Evolutionary conservation across 495 filamentous ascomycete species (phyloP).

Genomic region (Talaromyces trachyspermus): DNA sequence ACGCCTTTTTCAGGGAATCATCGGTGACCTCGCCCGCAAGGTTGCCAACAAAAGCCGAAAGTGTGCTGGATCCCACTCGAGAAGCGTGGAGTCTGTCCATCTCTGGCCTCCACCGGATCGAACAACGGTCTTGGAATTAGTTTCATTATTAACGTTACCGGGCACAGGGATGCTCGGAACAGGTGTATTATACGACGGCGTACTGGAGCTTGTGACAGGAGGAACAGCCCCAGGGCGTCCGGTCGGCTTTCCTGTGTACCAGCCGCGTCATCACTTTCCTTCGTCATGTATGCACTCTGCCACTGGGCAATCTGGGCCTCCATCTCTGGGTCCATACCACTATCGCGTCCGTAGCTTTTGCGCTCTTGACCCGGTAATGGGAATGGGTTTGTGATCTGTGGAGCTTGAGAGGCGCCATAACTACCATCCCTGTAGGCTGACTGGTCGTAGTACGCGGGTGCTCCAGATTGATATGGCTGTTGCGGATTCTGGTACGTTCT

Average conservation of each 20-base stretch:
- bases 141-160: conserved; percentile 35
- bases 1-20: conserved; percentile 89
- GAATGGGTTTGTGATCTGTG: conserved; percentile 83
- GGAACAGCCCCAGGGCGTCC: conserved; percentile 14
- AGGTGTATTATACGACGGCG: conserved; percentile 27
- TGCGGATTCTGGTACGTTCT: conserved; percentile 30
- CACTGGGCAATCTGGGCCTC: conserved; percentile 93
- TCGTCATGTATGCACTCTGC: conserved; percentile 81
- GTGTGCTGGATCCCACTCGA: conserved; percentile 96
- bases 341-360: conserved; percentile 36
- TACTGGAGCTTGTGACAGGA: conserved; percentile 39
- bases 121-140: conserved; percentile 63
- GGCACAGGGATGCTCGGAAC: no score
- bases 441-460: conserved; percentile 41
- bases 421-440: conserved; percentile 43
- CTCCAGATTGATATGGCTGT: conserved; percentile 35
- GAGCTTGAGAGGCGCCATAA: conserved; percentile 51
- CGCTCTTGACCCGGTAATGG: conserved; percentile 50
- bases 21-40: conserved; percentile 98
- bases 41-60: conserved; percentile 95
- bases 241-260: conserved; percentile 20
- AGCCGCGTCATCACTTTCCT: conserved; percentile 14
- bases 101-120: conserved; percentile 82
- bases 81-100: conserved; percentile 77
- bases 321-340: conserved; percentile 71